Evolutionary conservation across 2,329 filamentous ascomycete genomes (phyloP), one percentile per base, ranked within the genome.

Genomic region (Orbilia ellipsospora): DNA sequence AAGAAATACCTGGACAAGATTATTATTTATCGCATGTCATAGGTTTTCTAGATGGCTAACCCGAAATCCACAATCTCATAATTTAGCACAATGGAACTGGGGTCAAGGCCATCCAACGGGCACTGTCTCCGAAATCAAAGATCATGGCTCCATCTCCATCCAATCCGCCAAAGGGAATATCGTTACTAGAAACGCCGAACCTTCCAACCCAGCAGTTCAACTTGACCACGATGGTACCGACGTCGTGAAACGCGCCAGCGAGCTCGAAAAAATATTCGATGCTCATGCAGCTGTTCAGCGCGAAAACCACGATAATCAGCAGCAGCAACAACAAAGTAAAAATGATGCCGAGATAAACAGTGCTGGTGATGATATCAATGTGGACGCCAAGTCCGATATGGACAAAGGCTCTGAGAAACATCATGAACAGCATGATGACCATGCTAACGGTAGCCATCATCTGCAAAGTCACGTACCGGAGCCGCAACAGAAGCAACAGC

Each of bases 21-120:
- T 4, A 10, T 36, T 36, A 36, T 36, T 10, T 36, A 36, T 36
- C 5, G 31, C 31, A 36, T 36, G 2, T 36, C 31, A 10, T 36
- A 10, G 2, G 8, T 36, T 7, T 36, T 36, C 31, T 36, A 6
- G 31, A 36, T 36, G 8, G 10, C 31, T 36, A 36, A 36, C 31
- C 10, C 10, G 31, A 10, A 36, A 1, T 10, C 8, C 10, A 36
- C 28, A 36, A 36, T 36, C 10, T 36, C 10, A 36, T 10, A 36
- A 36, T 10, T 7, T 57, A 90, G 89, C 90, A 79, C 88, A 87
- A 72, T 90, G 88, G 88, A 84, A 85, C 80, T 90, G 87, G 87
- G 84, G 84, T 70, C 83, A 84, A 69, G 84, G 85, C 67, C 82
- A 85, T 20, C 88, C 88, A 0, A 83, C 83, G 61, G 89, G 88